phyloP scores from a whole-genome alignment of 1,284 basidiomycete genomes.

The Cutaneotrichosporon arboriforme region DNA sequence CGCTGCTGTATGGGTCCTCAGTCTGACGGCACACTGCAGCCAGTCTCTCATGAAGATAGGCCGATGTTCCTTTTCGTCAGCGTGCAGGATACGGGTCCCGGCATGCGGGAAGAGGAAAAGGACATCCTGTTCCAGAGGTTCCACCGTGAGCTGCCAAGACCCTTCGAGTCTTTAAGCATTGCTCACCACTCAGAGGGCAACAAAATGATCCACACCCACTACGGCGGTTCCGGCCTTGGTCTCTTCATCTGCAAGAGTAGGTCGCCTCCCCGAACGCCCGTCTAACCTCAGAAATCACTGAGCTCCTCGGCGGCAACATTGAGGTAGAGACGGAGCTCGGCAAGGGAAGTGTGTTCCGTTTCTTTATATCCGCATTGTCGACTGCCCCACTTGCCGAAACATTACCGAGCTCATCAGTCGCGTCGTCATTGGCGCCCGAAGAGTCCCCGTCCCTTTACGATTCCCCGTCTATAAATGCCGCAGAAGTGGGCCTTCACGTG shows the following conservation, averaged over 20 bases:
- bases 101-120: constrained; percentile 23
- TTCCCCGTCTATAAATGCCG: no score
- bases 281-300: constrained; percentile 20
- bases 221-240: constrained; percentile 36
- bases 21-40: no score
- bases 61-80: constrained; percentile 22
- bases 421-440: no score
- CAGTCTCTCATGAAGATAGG: constrained; percentile 1
- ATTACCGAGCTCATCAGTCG: neutral
- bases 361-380: constrained; percentile 25
- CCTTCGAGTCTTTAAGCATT: no score
- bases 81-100: constrained; percentile 33
- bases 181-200: constrained; percentile 13
- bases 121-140: constrained; percentile 27
- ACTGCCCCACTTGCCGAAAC: no score
- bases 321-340: constrained; percentile 26
- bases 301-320: constrained; percentile 32
- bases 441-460: no score
- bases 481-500: constrained; percentile 4
- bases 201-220: constrained; percentile 29
- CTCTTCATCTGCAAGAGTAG: constrained; percentile 29
- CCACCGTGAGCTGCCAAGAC: constrained; percentile 9
- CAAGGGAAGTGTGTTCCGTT: constrained; percentile 47
- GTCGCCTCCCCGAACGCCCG: no score
- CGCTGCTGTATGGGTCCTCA: no score